Evolutionary conservation across 164 flowering plant genomes (phyloP).

Genomic region (Vitis labrusca): DNA sequence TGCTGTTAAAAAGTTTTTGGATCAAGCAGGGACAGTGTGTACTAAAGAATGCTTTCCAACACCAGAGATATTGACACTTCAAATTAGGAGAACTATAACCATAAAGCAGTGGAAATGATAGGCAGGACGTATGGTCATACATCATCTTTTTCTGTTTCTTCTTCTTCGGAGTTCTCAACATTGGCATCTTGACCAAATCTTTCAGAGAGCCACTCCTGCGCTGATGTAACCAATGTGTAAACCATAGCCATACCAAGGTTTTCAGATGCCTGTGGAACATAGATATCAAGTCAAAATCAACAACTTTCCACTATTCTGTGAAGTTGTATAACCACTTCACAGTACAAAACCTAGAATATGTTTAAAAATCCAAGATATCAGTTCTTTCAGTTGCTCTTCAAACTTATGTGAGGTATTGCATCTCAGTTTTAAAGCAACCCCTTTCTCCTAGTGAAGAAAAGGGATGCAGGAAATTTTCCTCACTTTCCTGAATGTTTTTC

Average conservation of each 20-base stretch:
- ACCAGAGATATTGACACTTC: background rate
- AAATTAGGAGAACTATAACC: constrained; percentile 1
- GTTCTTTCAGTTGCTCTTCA: background rate
- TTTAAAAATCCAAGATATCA: background rate
- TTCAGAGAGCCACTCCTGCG: constrained; percentile 89
- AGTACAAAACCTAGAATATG: background rate
- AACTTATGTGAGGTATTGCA: background rate
- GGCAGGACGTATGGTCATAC: constrained; percentile 33
- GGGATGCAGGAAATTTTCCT: background rate
- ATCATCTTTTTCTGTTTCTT: constrained; percentile 75
- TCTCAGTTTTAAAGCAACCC: background rate
- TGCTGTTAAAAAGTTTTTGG: too few relatives aligned
- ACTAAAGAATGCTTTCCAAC: background rate
- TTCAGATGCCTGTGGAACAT: constrained; percentile 69
- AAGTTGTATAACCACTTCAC: background rate
- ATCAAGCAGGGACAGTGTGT: background rate
- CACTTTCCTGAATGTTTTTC: background rate
- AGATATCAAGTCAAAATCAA: background rate
- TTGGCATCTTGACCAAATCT: constrained; percentile 54
- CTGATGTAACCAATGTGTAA: constrained; percentile 86
- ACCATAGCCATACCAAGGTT: constrained; percentile 99
- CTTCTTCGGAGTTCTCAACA: constrained; percentile 38
- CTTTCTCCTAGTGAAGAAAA: background rate
- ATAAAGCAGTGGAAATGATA: constrained; percentile 1
- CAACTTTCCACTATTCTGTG: background rate